Evolutionary conservation across 2,329 filamentous ascomycete species (phyloP).

Genomic region (Trichoderma semiorbis): DNA sequence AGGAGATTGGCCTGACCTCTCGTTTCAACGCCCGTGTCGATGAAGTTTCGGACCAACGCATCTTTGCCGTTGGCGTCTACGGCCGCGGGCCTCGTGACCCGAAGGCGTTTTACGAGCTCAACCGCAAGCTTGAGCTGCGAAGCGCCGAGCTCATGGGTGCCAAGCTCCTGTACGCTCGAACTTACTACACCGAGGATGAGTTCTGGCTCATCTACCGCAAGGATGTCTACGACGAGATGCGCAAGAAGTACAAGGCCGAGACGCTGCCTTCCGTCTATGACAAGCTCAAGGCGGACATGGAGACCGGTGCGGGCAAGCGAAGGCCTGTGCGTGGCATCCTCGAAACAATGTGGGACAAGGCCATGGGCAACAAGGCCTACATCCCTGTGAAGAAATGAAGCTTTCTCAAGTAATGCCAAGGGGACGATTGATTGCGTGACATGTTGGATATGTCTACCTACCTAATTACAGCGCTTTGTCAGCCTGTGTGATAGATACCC

Average conservation of each 20-base stretch:
- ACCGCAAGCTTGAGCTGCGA: constrained; percentile 47
- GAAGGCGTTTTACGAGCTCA: constrained; percentile 42
- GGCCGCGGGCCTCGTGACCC: constrained; percentile 36
- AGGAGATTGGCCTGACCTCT: constrained; percentile 31
- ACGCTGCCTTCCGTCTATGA: constrained; percentile 49
- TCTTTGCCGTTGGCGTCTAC: constrained; percentile 47
- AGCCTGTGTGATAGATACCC: constrained; percentile 16
- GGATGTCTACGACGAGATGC: constrained; percentile 44
- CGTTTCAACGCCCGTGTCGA: constrained; percentile 33
- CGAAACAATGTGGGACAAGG: constrained; percentile 32
- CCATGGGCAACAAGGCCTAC: constrained; percentile 29
- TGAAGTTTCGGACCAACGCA: constrained; percentile 29
- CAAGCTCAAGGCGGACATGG: constrained; percentile 45
- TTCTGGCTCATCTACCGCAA: constrained; percentile 53
- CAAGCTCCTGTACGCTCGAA: constrained; percentile 56
- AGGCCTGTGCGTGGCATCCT: constrained; percentile 27
- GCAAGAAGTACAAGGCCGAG: constrained; percentile 47
- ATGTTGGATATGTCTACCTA: constrained; percentile 11
- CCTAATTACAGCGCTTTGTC: constrained; percentile 8
- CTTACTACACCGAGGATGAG: constrained; percentile 50
- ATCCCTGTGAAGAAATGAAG: constrained; percentile 26
- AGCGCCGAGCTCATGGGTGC: constrained; percentile 48
- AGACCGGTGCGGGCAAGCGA: constrained; percentile 25
- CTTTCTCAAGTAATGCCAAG: neutral
- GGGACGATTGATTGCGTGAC: neutral